Conservation (phyloP, 805 yeast species). For the Candida awuae region DNA sequence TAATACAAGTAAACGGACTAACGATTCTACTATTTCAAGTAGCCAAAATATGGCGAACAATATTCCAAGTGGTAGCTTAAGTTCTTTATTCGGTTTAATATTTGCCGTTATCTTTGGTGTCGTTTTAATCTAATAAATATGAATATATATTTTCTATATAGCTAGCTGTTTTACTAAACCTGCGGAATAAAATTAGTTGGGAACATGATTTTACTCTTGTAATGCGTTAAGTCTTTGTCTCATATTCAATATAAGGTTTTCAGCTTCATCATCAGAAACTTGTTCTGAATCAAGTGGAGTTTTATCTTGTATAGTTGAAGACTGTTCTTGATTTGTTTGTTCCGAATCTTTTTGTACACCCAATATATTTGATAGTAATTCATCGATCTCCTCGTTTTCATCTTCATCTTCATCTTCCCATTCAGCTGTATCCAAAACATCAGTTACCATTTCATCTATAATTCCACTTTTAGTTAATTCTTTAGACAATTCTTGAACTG, state of each 20-base stretch:
- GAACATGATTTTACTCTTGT: conserved; percentile 39
- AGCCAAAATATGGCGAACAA: conserved; percentile 4
- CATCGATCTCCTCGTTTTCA: conserved; percentile 50
- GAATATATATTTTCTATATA: background rate
- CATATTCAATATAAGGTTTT: conserved; percentile 74
- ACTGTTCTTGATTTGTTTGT: conserved; percentile 1
- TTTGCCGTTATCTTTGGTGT: conserved; percentile 6
- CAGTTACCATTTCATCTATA: conserved; percentile 93
- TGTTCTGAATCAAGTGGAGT: conserved; percentile 30
- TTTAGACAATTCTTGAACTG: conserved; percentile 79
- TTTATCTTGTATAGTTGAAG: conserved; percentile 11
- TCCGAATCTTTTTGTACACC: conserved; percentile 16
- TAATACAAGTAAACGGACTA: background rate
- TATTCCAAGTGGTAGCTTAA: background rate
- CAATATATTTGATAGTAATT: conserved; percentile 43
- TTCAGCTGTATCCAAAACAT: conserved; percentile 63
- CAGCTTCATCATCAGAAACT: conserved; percentile 51
- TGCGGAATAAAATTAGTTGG: background rate
- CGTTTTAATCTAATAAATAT: conserved; percentile 3
- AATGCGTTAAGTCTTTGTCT: conserved; percentile 79
- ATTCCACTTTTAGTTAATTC: conserved; percentile 83
- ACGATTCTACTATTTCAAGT: background rate
- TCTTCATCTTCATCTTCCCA: conserved; percentile 61
- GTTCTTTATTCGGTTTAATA: conserved; percentile 6
- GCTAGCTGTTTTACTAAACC: background rate